These are phyloP conservation scores for Neodidymelliopsis sp. DNA, from an alignment of 2,329 filamentous ascomycete species.

Conservation along the genomic window DNA sequence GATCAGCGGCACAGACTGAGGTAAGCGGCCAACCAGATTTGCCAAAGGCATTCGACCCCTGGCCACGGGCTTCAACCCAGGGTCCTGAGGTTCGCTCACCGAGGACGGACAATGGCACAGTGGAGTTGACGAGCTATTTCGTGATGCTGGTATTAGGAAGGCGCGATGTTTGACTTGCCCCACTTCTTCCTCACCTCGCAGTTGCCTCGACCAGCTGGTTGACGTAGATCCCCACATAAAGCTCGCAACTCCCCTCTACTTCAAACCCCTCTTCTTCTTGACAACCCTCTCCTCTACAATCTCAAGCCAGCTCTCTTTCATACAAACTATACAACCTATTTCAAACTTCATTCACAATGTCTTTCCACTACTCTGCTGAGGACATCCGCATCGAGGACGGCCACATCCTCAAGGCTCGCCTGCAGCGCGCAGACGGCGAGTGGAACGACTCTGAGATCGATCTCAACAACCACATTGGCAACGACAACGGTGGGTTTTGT, in stretches of 20 bases:
- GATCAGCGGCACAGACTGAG: constrained; percentile 8
- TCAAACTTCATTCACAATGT: constrained; percentile 31
- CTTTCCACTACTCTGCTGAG: constrained; percentile 59
- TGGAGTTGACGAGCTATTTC: constrained; percentile 19
- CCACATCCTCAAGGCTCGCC: constrained; percentile 57
- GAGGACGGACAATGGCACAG: constrained; percentile 5
- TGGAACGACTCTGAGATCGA: constrained; percentile 56
- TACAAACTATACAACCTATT: not conserved
- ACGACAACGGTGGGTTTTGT: constrained; percentile 55
- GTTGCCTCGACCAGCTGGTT: constrained; percentile 7
- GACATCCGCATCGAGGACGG: constrained; percentile 60
- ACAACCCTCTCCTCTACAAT: constrained; percentile 1
- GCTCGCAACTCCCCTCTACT: constrained; percentile 5
- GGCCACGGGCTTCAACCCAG: constrained; percentile 2
- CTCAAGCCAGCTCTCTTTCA: not conserved
- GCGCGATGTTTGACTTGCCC: constrained; percentile 3
- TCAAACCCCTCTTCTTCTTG: constrained; percentile 4
- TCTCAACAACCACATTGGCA: constrained; percentile 61
- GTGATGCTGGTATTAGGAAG: constrained; percentile 10
- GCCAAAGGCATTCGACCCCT: not conserved
- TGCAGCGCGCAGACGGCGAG: constrained; percentile 54
- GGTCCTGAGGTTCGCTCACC: constrained; percentile 11
- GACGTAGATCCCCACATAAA: constrained; percentile 16
- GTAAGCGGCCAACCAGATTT: constrained; percentile 4
- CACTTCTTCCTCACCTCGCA: constrained; percentile 16